Evolutionary conservation across 805 yeast species (phyloP).

Genomic region (Wickerhamomyces ciferrii): DNA sequence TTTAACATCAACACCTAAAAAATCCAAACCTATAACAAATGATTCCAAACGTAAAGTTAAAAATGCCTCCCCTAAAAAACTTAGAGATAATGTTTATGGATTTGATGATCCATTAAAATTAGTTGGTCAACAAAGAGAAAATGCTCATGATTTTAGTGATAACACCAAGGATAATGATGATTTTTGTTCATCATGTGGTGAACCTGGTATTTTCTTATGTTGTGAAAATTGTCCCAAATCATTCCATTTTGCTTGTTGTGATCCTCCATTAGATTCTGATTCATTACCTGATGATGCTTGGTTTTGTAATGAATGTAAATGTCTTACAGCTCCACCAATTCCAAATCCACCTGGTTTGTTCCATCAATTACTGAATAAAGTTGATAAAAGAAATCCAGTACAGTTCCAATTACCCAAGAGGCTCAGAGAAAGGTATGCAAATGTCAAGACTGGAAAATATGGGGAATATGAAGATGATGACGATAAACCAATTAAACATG

Average conservation of each 20-base stretch:
- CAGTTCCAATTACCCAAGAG: conserved; percentile 64
- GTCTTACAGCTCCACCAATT: conserved; percentile 32
- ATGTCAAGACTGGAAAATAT: conserved; percentile 57
- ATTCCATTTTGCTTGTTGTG: conserved; percentile 86
- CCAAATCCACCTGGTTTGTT: conserved; percentile 36
- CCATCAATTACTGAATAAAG: conserved; percentile 51
- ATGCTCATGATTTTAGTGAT: conserved; percentile 23
- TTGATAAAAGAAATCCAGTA: conserved; percentile 57
- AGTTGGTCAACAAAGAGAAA: conserved; percentile 27
- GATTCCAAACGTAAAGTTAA: conserved; percentile 19
- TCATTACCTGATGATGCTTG: conserved; percentile 82
- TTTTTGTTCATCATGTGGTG: conserved; percentile 87
- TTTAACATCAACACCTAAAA: conserved; percentile 5
- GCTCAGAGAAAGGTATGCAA: conserved; percentile 66
- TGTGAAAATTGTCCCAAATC: conserved; percentile 92
- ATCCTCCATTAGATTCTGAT: conserved; percentile 80
- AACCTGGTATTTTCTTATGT: conserved; percentile 83
- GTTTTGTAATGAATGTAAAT: conserved; percentile 77
- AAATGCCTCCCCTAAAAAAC: conserved; percentile 23
- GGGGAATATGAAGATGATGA: conserved; percentile 74
- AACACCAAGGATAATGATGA: conserved; percentile 63
- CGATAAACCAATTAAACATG: conserved; percentile 41
- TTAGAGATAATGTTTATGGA: conserved; percentile 39
- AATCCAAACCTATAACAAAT: conserved; percentile 10
- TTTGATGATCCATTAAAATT: conserved; percentile 27